Percentiles rank a stretch among this genome's conserved stretches.
Conservation (phyloP, 768 basidiomycete species). For the Hygrocybe punicea region DNA sequence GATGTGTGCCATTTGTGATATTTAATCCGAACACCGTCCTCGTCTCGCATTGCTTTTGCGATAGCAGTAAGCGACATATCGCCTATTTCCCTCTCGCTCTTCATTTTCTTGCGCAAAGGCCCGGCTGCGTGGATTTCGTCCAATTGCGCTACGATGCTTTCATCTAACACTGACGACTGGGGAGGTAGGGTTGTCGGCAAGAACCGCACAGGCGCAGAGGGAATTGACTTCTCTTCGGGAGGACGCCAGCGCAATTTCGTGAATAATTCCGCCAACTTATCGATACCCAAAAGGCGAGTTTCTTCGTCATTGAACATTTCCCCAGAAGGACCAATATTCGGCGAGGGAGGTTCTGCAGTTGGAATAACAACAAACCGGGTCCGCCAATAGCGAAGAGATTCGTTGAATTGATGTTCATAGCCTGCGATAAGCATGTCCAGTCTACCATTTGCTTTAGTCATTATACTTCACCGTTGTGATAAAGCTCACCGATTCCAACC, state of each 20-base stretch:
- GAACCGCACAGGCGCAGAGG: slow-evolving; percentile 64
- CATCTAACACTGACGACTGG: slow-evolving; percentile 73
- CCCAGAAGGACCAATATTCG: slow-evolving; percentile 55
- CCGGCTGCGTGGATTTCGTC: slow-evolving; percentile 76
- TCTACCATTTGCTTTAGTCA: slow-evolving; percentile 35
- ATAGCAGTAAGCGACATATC: slow-evolving; percentile 63
- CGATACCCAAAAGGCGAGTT: slow-evolving; percentile 82
- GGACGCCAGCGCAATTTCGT: slow-evolving; percentile 78
- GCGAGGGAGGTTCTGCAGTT: slow-evolving; percentile 62
- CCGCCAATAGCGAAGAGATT: slow-evolving; percentile 87
- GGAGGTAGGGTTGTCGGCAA: slow-evolving; percentile 84
- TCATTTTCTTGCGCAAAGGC: slow-evolving; percentile 75
- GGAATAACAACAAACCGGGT: slow-evolving; percentile 93
- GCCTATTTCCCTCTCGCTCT: slow-evolving; percentile 68
- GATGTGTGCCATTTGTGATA: slow-evolving; percentile 78
- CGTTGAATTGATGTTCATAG: slow-evolving; percentile 75
- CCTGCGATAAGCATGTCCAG: slow-evolving; percentile 83
- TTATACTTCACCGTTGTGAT: background rate
- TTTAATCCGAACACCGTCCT: slow-evolving; percentile 80
- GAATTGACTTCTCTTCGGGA: slow-evolving; percentile 51
- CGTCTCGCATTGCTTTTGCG: slow-evolving; percentile 82
- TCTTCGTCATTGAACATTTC: slow-evolving; percentile 85
- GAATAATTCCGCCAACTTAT: slow-evolving; percentile 87
- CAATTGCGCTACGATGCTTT: slow-evolving; percentile 70
- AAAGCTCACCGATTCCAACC: slow-evolving; percentile 74